Evolutionary conservation across 1,284 basidiomycete species (phyloP), one percentile per base, ranked within the genome.

Genomic region (Austropuccinia psidii): DNA sequence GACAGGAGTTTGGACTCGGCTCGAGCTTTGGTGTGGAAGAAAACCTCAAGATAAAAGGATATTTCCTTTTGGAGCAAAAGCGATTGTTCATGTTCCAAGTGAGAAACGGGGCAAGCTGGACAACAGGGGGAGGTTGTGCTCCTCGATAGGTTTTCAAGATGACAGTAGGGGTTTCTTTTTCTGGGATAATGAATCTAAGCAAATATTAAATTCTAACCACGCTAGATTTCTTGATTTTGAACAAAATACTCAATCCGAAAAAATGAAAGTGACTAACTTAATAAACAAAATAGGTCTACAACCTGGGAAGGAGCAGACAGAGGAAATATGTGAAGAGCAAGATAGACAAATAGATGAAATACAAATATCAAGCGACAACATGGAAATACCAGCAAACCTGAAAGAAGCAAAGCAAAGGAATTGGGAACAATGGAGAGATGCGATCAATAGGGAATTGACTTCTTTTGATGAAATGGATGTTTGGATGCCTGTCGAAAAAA

Each of bases 41-140:
- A 15, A 54, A 24, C 49, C 65, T 33, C 9, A 50, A 2, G 1
- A 13, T 8, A 4, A 33, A 1, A n/a, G 17, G 7, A 13, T 67
- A n/a, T 24, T 35, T 27, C 39, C 65, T 21, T 67, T 67, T 54
- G 65, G 65, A 11, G 19, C 65, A 8, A 33, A 6, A 19, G 65
- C 65, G 1, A 11, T 8, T 21, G 31, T 67, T 8, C 65, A 67
- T 49, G 35, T 39, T 13, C 65, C 47, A 4, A 55, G 39, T n/a
- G 65, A 37, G 29, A 6, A 2, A 5, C 6, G 31, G 7, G 13
- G n/a, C 2, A 67, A 67, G 39, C 50, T 67, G 17, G 31, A 67
- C 21, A 27, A 67, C 27, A 9, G 49, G 24, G 65, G 15, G 2
- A 27, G n/a, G 29, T 33, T 11, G n/a, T 49, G 33, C 33, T 29